These are phyloP conservation scores for Dillenia turbinata DNA, from an alignment of 164 flowering plant species.

Conservation along the genomic window DNA sequence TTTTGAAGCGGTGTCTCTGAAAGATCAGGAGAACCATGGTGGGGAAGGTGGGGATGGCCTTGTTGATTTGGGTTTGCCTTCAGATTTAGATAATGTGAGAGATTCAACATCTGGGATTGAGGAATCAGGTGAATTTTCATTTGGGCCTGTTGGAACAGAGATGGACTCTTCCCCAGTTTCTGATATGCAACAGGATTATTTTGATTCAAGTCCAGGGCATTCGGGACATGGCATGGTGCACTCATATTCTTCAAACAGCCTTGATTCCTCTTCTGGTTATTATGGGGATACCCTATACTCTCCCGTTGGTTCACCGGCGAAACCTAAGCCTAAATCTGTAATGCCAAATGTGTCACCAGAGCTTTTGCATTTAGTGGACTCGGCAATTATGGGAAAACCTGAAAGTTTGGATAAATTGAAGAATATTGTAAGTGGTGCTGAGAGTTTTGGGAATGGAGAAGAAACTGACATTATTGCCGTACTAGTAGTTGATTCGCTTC, in stretches of 20 bases:
- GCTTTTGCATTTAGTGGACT: constrained; percentile 90
- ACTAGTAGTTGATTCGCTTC: constrained; percentile 83
- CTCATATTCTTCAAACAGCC: constrained; percentile 45
- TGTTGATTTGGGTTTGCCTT: constrained; percentile 22
- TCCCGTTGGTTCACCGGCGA: constrained; percentile 61
- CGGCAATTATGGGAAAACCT: constrained; percentile 97
- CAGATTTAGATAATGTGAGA: constrained; percentile 35
- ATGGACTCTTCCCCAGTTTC: constrained; percentile 30
- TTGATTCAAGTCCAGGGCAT: constrained; percentile 33
- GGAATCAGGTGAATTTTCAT: constrained; percentile 24
- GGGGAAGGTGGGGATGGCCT: constrained; percentile 14
- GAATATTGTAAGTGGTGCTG: constrained; percentile 67
- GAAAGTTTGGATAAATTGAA: constrained; percentile 81
- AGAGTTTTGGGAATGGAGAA: constrained; percentile 60
- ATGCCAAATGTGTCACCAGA: constrained; percentile 95
- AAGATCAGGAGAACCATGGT: constrained; percentile 52
- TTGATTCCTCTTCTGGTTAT: constrained; percentile 39
- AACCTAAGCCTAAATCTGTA: constrained; percentile 49
- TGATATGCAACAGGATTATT: constrained; percentile 29
- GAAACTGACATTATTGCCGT: constrained; percentile 58
- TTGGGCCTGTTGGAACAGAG: constrained; percentile 18
- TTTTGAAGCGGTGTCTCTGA: constrained; percentile 80
- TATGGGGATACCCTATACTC: constrained; percentile 44
- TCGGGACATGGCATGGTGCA: constrained; percentile 20
- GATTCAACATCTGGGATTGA: constrained; percentile 30